Evolutionary conservation across 257 asterid species (phyloP), one percentile per base, ranked within the genome.

Genomic region (Nicotiana attenuata): DNA sequence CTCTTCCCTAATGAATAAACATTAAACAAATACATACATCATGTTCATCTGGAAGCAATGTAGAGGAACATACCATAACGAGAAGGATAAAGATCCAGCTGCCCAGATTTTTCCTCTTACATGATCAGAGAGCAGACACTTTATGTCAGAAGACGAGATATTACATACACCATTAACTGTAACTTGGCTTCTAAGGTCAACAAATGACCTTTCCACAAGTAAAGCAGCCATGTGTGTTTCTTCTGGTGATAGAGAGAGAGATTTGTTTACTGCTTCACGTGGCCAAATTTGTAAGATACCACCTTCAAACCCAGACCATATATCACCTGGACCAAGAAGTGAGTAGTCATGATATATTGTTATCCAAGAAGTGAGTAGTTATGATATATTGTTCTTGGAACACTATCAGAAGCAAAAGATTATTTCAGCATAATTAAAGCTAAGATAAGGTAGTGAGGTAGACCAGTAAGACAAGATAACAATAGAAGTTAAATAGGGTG

Each of bases 221-320:
- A 96, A 87, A 81, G 97, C 84, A 82, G 99, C 97, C 94, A 93
- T 94, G 82, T 91, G 92, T 65, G 87, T 94, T 82, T 96, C 99
- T 88, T 94, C 98, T 0, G 89, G 89, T 7, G 97, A 89, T 22
- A 94, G 85, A 79, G 96, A 88, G 3, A 94, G 84, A 76, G 98
- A 96, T 82, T 94, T 96, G 64, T 94, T 97, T 67, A 94, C 84
- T 24, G 92, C 86, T 91, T 94, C 97, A 97, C 97, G 88, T 15
- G 97, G 98, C 98, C 98, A 96, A 75, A 96, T 90, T 85, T 92
- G 89, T 77, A 96, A 89, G 28, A 33, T 31, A 33, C 99, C 99
- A 10, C 90, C 88, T 82, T 96, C 98, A 24, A 96, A 92, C 33
- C 99, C 98, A 28, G 98, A 86, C 99, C 99, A 96, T 77, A 96